phyloP scores from a whole-genome alignment of 1,284 basidiomycete genomes.

The Erythrobasidium hasegawianum region DNA sequence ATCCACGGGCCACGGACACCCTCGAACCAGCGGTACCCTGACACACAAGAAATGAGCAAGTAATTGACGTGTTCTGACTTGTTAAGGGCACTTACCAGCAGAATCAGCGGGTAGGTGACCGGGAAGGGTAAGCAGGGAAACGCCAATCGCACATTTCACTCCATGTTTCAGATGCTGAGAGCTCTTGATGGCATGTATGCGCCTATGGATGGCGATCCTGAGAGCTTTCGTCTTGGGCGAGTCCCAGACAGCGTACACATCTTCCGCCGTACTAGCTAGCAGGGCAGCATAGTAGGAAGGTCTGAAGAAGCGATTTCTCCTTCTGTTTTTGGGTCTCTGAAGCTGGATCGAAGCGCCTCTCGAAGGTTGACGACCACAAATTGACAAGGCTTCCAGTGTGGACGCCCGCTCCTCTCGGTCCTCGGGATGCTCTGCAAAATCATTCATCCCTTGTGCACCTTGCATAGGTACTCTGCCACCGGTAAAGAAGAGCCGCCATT shows the following conservation, averaged over 20 bases:
- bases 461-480: not conserved
- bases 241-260: not conserved
- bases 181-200: not conserved
- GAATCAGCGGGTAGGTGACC: slow-evolving; percentile 23
- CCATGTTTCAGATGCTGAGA: slow-evolving; percentile 31
- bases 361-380: too few species aligned
- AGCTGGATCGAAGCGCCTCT: not conserved
- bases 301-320: not conserved
- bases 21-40: slow-evolving; percentile 27
- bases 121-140: slow-evolving; percentile 26
- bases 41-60: too few species aligned
- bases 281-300: not conserved
- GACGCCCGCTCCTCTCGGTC: not conserved
- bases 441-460: not conserved
- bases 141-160: slow-evolving; percentile 11
- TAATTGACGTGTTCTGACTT: too few species aligned
- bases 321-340: not conserved
- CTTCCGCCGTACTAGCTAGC: not conserved
- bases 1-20: slow-evolving; percentile 22
- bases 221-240: not conserved
- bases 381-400: too few species aligned
- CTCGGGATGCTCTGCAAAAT: not conserved
- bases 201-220: not conserved
- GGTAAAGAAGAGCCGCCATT: not conserved
- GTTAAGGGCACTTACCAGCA: slow-evolving; percentile 18